phyloP scores from a whole-genome alignment of 2,329 filamentous ascomycete genomes.

The Fusarium bactridioides region DNA sequence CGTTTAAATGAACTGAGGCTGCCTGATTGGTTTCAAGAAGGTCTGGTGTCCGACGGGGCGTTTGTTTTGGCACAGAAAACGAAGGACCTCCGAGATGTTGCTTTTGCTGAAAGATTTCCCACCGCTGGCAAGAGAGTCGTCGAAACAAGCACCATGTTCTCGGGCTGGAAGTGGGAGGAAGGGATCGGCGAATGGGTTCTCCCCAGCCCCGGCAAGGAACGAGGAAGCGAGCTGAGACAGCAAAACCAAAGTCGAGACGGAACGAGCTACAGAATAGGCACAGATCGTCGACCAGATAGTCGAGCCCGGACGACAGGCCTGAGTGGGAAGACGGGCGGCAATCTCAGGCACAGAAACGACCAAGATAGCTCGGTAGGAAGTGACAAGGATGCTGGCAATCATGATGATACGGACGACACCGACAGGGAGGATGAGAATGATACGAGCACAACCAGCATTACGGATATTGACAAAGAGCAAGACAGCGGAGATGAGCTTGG shows the following conservation, averaged over 20 bases:
- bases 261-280: constrained; percentile 4
- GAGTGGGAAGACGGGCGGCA: constrained; percentile 11
- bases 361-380: constrained; percentile 8
- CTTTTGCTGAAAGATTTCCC: constrained; percentile 59
- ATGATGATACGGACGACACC: constrained; percentile 10
- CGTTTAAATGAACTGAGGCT: constrained; percentile 49
- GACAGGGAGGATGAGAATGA: constrained; percentile 8
- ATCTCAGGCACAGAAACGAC: not conserved
- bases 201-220: constrained; percentile 25
- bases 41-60: constrained; percentile 56
- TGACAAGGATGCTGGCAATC: constrained; percentile 13
- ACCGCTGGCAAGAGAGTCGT: constrained; percentile 7
- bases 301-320: constrained; percentile 12
- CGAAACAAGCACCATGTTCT: constrained; percentile 40
- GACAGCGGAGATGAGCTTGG: constrained; percentile 38
- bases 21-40: constrained; percentile 44
- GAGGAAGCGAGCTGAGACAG: constrained; percentile 10
- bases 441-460: constrained; percentile 25
- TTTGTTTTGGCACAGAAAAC: constrained; percentile 62
- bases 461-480: constrained; percentile 8
- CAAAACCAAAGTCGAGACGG: constrained; percentile 3
- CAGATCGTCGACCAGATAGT: constrained; percentile 18
- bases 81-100: constrained; percentile 61
- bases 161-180: constrained; percentile 52
- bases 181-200: constrained; percentile 52